phyloP scores from a whole-genome alignment of 176 grass and related monocot genomes.

The Triticum urartu region DNA sequence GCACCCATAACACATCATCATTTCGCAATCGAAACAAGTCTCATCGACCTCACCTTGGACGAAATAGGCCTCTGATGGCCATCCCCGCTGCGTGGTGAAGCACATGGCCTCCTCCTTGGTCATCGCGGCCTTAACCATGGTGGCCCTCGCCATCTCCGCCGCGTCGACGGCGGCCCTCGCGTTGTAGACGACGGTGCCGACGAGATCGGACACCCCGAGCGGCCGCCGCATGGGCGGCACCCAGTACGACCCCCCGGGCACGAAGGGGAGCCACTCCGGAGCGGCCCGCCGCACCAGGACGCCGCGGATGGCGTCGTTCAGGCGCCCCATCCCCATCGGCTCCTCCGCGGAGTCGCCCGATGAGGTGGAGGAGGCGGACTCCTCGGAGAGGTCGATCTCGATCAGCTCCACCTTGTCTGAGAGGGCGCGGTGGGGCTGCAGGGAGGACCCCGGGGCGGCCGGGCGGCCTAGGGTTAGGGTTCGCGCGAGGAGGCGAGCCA shows the following conservation, averaged over 20 bases:
- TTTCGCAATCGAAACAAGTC: background rate
- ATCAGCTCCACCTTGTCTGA: constrained; percentile 57
- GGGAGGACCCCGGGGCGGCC: background rate
- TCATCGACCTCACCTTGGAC: constrained; percentile 55
- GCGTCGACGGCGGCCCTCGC: background rate
- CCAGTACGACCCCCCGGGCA: constrained; percentile 88
- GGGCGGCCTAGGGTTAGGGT: constrained; percentile 43
- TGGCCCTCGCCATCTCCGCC: constrained; percentile 25
- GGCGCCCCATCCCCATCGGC: constrained; percentile 49
- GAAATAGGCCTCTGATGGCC: constrained; percentile 64
- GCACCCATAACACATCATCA: constrained; percentile 3
- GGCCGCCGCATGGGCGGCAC: constrained; percentile 57
- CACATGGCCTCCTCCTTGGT: constrained; percentile 61
- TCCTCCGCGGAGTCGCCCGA: constrained; percentile 21
- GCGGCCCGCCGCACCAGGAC: constrained; percentile 68
- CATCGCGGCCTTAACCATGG: constrained; percentile 1
- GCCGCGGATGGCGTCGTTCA: constrained; percentile 73
- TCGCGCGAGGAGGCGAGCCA: constrained; percentile 65
- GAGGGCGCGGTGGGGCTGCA: constrained; percentile 20
- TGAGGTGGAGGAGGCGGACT: constrained; percentile 18
- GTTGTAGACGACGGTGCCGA: constrained; percentile 14
- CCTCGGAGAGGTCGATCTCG: constrained; percentile 75
- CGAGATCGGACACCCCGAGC: constrained; percentile 48
- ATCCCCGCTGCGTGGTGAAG: constrained; percentile 56
- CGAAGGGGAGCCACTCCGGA: constrained; percentile 89